phyloP scores from a whole-genome alignment of 805 yeast species.

The Sugiyamaella valdiviana region DNA sequence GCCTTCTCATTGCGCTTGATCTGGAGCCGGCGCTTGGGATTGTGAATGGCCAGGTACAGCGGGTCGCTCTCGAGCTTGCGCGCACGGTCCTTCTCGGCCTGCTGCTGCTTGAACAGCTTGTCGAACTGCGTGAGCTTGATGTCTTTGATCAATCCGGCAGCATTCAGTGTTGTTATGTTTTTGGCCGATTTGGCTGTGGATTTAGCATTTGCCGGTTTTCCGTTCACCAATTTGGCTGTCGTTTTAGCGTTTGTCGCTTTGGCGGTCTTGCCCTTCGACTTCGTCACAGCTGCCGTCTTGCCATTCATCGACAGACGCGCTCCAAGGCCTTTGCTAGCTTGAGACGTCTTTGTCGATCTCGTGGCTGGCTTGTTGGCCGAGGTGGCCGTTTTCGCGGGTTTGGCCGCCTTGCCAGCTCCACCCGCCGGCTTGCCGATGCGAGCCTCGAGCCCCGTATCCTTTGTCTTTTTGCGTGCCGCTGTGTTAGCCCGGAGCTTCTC shows the following conservation, averaged over 20 bases:
- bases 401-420: not conserved
- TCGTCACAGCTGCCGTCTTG: not conserved
- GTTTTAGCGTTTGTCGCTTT: too few relatives aligned
- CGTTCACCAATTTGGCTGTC: too few relatives aligned
- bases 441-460: not conserved
- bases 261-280: too few relatives aligned
- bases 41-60: constrained; percentile 7
- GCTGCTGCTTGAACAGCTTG: not conserved
- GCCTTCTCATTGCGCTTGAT: not conserved
- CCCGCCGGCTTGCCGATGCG: not conserved
- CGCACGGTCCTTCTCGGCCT: not conserved
- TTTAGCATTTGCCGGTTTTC: too few relatives aligned
- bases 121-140: not conserved
- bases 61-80: not conserved
- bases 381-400: not conserved
- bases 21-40: constrained; percentile 1
- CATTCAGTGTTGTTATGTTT: not conserved
- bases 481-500: not conserved
- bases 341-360: not conserved
- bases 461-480: not conserved
- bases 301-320: not conserved
- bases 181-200: not conserved
- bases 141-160: not conserved
- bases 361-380: not conserved
- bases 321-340: too few relatives aligned